Percentiles rank a stretch among this genome's conserved stretches.
Evolutionary conservation across 2,329 filamentous ascomycete genomes (phyloP).

Genomic region (Zymoseptoria pseudotritici): DNA sequence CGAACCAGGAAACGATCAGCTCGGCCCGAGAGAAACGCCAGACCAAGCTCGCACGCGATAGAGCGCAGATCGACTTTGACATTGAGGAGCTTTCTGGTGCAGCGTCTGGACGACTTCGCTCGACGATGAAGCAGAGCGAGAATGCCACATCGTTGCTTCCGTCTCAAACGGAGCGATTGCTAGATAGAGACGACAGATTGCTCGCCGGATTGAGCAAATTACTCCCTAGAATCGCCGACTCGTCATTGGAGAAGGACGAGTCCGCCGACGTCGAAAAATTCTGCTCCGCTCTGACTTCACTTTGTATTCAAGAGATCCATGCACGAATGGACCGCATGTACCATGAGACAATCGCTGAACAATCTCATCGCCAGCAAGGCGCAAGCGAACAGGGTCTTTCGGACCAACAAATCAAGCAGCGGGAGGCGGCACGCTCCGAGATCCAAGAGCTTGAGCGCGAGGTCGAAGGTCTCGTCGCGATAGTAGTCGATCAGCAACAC

Average conservation of each 20-base stretch:
- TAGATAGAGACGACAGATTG: constrained; percentile 53
- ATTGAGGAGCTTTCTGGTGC: constrained; percentile 25
- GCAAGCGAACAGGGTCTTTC: constrained; percentile 18
- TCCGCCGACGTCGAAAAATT: constrained; percentile 50
- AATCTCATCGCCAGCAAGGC: constrained; percentile 3
- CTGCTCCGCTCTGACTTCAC: constrained; percentile 38
- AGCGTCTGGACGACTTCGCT: constrained; percentile 28
- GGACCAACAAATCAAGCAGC: constrained; percentile 17
- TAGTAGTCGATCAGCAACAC: constrained; percentile 62
- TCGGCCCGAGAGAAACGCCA: constrained; percentile 9
- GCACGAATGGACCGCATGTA: constrained; percentile 46
- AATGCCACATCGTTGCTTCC: constrained; percentile 41
- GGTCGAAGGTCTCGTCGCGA: constrained; percentile 61
- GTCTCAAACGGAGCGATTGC: constrained; percentile 44
- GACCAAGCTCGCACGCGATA: constrained; percentile 31
- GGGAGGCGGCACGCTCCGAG: constrained; percentile 51
- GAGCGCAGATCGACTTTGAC: constrained; percentile 36
- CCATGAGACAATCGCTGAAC: constrained; percentile 18
- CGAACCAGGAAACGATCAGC: not conserved
- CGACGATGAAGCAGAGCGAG: constrained; percentile 43
- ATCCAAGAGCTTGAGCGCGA: constrained; percentile 63
- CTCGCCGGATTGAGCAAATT: constrained; percentile 60
- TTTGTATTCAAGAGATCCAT: constrained; percentile 36
- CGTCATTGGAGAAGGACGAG: constrained; percentile 38
- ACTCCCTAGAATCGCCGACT: constrained; percentile 49